A percentile compares a stretch with the other conserved stretches of the same genome.
These are phyloP conservation scores for Erysimum pusillum DNA, from an alignment of 441 rosid genomes.

Conservation along the genomic window DNA sequence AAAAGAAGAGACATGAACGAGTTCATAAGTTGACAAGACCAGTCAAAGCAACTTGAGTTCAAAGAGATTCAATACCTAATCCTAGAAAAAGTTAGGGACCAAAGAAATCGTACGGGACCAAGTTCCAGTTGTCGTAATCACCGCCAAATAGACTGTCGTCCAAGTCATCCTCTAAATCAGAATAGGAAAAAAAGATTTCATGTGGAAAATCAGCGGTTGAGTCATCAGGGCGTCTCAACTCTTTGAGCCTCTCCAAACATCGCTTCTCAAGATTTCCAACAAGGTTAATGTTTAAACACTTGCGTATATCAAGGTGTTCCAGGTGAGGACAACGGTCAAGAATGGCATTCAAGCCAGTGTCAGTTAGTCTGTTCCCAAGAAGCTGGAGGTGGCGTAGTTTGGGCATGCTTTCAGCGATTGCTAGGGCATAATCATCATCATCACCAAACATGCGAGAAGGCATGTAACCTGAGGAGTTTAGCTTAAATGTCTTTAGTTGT, in stretches of 20 bases:
- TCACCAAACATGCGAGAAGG: neutral
- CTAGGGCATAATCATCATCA: conserved; percentile 62
- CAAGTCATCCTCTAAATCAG: neutral
- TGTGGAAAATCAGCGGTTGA: conserved; percentile 49
- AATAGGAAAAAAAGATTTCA: conserved; percentile 24
- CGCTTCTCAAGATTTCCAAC: conserved; percentile 49
- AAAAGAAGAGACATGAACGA: too few species aligned
- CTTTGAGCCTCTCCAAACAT: conserved; percentile 54
- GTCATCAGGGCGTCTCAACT: conserved; percentile 52
- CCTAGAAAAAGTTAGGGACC: neutral
- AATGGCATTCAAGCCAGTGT: conserved; percentile 62
- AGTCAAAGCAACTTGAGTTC: neutral
- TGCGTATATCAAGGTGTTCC: conserved; percentile 58
- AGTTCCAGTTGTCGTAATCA: too few species aligned
- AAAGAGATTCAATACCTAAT: neutral
- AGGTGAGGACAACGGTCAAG: conserved; percentile 61
- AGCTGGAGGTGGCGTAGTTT: conserved; percentile 59
- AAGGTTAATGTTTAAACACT: conserved; percentile 58
- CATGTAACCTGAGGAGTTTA: conserved; percentile 46
- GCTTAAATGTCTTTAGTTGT: conserved; percentile 55
- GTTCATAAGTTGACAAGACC: neutral
- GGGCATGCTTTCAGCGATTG: conserved; percentile 63
- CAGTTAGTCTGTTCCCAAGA: conserved; percentile 59
- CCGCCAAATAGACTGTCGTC: conserved; percentile 22
- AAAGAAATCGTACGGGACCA: too few species aligned